phyloP scores from a whole-genome alignment of 495 filamentous ascomycete species.

The Lentithecium fluviatile region DNA sequence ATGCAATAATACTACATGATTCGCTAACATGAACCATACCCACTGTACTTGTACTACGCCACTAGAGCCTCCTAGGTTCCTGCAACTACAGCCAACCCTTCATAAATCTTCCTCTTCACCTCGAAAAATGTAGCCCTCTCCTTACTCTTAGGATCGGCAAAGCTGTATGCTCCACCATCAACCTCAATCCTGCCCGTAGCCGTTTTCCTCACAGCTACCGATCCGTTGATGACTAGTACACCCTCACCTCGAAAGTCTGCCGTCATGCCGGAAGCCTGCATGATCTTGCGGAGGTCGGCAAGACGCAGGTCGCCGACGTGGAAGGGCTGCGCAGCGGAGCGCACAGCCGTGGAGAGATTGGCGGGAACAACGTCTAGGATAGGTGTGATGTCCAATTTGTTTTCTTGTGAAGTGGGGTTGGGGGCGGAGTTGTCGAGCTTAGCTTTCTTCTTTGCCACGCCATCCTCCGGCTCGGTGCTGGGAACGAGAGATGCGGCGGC shows the following conservation, averaged over 20 bases:
- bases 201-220: constrained; percentile 84
- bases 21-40: too few relatives aligned
- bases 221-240: constrained; percentile 81
- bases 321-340: constrained; percentile 78
- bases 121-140: constrained; percentile 55
- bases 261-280: constrained; percentile 77
- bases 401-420: constrained; percentile 24
- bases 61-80: too few relatives aligned
- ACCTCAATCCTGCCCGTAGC: constrained; percentile 85
- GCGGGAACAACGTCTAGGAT: constrained; percentile 71
- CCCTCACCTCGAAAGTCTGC: constrained; percentile 95
- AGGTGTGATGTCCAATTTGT: constrained; percentile 35
- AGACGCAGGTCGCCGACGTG: constrained; percentile 93
- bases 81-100: constrained; percentile 58
- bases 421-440: constrained; percentile 56
- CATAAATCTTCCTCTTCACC: constrained; percentile 80
- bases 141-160: constrained; percentile 23
- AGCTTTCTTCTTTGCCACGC: constrained; percentile 59
- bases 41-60: too few relatives aligned
- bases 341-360: constrained; percentile 71
- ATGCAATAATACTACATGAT: too few relatives aligned
- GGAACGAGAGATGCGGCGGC: constrained; percentile 38
- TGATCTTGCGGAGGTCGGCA: constrained; percentile 79
- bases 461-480: constrained; percentile 40
- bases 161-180: constrained; percentile 57